Percentiles rank a stretch among this genome's conserved stretches.
Evolutionary conservation across 2,329 filamentous ascomycete genomes (phyloP).

Genomic region (Phyllosticta citrichinensis): DNA sequence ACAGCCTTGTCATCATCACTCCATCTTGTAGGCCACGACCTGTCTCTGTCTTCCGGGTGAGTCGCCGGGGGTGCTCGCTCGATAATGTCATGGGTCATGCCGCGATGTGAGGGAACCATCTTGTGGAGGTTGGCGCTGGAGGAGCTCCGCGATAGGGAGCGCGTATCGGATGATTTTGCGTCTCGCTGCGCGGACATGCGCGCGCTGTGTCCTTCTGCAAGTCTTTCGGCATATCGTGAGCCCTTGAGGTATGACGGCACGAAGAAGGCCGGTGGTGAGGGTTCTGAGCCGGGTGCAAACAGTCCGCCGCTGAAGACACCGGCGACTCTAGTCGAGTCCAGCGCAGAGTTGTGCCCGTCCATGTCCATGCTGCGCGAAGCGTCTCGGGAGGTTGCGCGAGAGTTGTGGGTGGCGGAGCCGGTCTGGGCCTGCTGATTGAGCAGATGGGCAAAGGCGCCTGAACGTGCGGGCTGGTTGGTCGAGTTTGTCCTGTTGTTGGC

Average conservation of each 20-base stretch:
- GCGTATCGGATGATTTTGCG: constrained; percentile 33
- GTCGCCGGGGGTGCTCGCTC: constrained; percentile 51
- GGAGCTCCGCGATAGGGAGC: constrained; percentile 44
- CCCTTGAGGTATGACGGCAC: constrained; percentile 72
- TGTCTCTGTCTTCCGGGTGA: constrained; percentile 8
- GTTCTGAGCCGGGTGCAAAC: constrained; percentile 18
- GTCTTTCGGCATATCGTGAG: constrained; percentile 66
- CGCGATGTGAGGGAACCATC: constrained; percentile 58
- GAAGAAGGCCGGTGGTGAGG: constrained; percentile 50
- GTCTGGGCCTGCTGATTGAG: constrained; percentile 34
- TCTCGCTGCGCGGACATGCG: constrained; percentile 37
- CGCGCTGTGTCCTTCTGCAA: constrained; percentile 54
- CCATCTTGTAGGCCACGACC: constrained; percentile 67
- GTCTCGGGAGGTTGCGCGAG: constrained; percentile 20
- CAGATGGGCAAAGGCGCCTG: constrained; percentile 45
- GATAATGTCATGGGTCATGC: constrained; percentile 73
- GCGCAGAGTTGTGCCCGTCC: constrained; percentile 1
- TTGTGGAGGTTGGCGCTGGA: constrained; percentile 51
- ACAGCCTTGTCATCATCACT: constrained; percentile 65
- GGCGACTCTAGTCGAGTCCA: constrained; percentile 1
- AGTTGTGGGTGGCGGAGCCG: constrained; percentile 19
- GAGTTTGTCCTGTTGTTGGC: constrained; percentile 26
- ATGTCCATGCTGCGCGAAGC: constrained; percentile 31
- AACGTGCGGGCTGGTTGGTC: constrained; percentile 24
- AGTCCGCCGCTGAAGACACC: constrained; percentile 16